Conservation (phyloP, 192 early-diverging fungal genomes). For the Gonapodya prolifera region DNA sequence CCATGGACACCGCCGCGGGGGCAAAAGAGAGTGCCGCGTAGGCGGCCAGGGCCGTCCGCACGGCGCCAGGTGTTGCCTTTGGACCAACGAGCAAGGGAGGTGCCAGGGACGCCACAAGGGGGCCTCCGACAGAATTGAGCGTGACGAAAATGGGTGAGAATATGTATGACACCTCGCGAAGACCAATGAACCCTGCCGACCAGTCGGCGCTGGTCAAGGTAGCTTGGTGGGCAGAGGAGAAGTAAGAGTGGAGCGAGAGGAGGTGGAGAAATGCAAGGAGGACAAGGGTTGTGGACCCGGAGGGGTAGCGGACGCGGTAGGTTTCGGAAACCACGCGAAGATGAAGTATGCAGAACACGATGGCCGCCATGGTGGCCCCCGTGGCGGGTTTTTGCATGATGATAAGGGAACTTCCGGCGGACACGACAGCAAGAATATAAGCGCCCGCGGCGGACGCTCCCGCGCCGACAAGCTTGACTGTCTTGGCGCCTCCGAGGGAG, state of each 20-base stretch:
- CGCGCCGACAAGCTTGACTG: too few relatives aligned
- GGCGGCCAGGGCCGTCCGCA: slow-evolving; percentile 16
- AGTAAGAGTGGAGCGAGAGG: slow-evolving; percentile 54
- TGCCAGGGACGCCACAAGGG: slow-evolving; percentile 21
- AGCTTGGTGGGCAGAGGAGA: slow-evolving; percentile 86
- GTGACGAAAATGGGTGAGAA: slow-evolving; percentile 55
- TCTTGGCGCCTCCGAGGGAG: too few relatives aligned
- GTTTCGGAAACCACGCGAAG: not conserved
- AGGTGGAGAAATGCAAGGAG: slow-evolving; percentile 35
- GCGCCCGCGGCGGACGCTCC: too few relatives aligned
- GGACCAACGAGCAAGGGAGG: slow-evolving; percentile 3
- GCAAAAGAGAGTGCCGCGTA: slow-evolving; percentile 21
- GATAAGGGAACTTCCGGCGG: not conserved
- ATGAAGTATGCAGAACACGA: not conserved
- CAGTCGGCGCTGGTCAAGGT: slow-evolving; percentile 84
- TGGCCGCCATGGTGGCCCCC: not conserved
- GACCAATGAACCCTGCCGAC: slow-evolving; percentile 75
- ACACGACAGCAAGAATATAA: too few relatives aligned
- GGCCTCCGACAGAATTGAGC: slow-evolving; percentile 61
- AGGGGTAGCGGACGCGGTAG: not conserved
- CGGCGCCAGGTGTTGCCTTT: not conserved
- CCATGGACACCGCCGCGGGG: slow-evolving; percentile 4
- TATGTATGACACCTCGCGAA: slow-evolving; percentile 54
- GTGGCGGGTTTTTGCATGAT: not conserved
- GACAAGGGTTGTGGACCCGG: too few relatives aligned